Evolutionary conservation across 768 basidiomycete genomes (phyloP), one percentile per base, ranked within the genome.

Genomic region (Melanogaster broomeanus): DNA sequence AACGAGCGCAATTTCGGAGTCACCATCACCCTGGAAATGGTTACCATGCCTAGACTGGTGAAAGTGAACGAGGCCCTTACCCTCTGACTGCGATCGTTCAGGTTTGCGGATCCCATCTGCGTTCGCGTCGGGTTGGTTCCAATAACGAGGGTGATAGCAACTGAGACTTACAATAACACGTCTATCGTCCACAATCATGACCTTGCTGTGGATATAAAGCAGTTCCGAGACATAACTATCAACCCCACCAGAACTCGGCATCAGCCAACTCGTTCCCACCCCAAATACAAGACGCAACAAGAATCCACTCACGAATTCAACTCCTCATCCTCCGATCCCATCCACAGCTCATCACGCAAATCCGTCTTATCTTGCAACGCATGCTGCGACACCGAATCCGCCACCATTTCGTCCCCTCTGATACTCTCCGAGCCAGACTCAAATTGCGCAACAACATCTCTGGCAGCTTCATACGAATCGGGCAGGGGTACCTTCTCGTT

Each of bases 111-210:
- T 30, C 96, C 95, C 79, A 94, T 89, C 90, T 92, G 24, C 34
- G 28, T 19, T 13, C 30, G 38, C 21, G 18, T 18, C 19, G 52
- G 24, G 42, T 60, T 25, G 48, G 55, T 42, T 22, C 33, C 33
- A 38, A 48, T 30, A 31, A 46, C 18, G 52, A 35, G 5, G 15
- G 33, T 16, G 18, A 6, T 35, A 42, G 11, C 25, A 19, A 18
- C 10, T 0, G 19, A 24, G 2, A 77, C 89, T 45, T 59, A 92
- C 90, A 57, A 98, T 92, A 40, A 97, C 93, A 31, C 86, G 78
- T 28, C 83, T 78, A 64, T 98, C 95, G 62, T 97, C 95, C 31
- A 97, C 91, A 47, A 96, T 90, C 94, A 97, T 96, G 22, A 96
- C 66, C 74, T 93, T 93, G 21, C 82, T 84, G 65, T 93, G 91